Base-by-base conservation (phyloP, 768 basidiomycete species). In the Clitopilus hobsonii region DNA sequence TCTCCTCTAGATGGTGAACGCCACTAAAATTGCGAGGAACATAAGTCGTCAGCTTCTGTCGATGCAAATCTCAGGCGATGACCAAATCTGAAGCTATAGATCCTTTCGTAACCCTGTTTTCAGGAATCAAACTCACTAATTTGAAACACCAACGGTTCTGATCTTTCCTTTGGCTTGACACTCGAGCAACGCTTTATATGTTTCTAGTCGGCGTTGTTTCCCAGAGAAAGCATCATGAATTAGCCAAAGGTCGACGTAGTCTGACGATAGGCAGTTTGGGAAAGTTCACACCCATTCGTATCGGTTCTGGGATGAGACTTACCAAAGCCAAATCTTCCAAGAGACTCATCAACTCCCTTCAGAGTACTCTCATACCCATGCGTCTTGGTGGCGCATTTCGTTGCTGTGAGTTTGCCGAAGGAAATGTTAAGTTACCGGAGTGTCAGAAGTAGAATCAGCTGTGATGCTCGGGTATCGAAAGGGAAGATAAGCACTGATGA, bases 121-220 rank as follows among this genome's bases (percentile, higher is more conserved):
- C 32, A n/a, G 18, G 10, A 45, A 45, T 45, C 41, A 20, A 20
- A 65, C 86, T 48, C 60, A 90, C 89, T 84, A 94, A 69, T 94
- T 94, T 1, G 89, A 91, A 6, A 93, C 91, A 2, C 91, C 91
- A n/a, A 90, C 80, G 4, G 77, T 76, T 57, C 80, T 77, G 51
- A 91, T 78, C 61, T 88, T 89, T 2, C 91, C 89, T 2, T 70
- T 78, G 25, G 71, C 63, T 58, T 80, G 79, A n/a, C 80, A 79
- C 29, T 86, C 83, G 5, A 84, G 66, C 10, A 94, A 73, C 6
- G 87, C 89, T 49, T 76, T 82, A 72, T 87, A 93, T 0, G 88
- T 85, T 20, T 74, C 80, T n/a, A 92, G 71, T 18, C 91, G 85
- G 25, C 72, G 74, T 56, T 83, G 76, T 18, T 74, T 79, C 5